These are phyloP conservation scores for Globisporangium camurandrum DNA, from an alignment of 352 stramenopile genomes.

Conservation along the genomic window DNA sequence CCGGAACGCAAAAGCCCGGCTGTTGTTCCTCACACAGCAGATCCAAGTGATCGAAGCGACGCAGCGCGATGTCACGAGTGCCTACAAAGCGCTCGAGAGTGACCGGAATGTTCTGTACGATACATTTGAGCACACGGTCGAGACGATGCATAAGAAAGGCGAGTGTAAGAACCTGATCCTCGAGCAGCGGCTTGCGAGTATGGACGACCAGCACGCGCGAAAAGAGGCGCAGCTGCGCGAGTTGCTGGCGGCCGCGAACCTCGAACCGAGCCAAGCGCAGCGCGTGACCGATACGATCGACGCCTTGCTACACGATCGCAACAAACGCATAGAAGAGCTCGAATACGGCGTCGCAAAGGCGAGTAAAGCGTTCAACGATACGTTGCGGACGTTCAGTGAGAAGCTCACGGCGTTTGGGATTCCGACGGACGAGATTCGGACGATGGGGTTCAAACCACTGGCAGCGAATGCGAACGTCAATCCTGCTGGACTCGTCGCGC, in stretches of 20 bases:
- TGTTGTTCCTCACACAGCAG: conserved; percentile 73
- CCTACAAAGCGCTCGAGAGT: conserved; percentile 70
- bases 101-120: conserved; percentile 88
- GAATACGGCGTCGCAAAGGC: conserved; percentile 66
- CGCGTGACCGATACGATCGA: conserved; percentile 68
- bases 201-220: conserved; percentile 68
- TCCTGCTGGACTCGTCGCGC: conserved; percentile 63
- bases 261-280: conserved; percentile 62
- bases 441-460: conserved; percentile 53
- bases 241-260: conserved; percentile 56
- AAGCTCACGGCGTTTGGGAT: conserved; percentile 66
- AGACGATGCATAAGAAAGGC: conserved; percentile 85
- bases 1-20: conserved; percentile 79
- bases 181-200: conserved; percentile 72
- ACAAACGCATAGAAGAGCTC: conserved; percentile 44
- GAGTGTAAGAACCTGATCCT: conserved; percentile 89
- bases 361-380: conserved; percentile 76
- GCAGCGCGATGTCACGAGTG: conserved; percentile 59
- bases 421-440: conserved; percentile 62
- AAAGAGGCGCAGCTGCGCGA: conserved; percentile 69
- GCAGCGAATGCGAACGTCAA: conserved; percentile 48
- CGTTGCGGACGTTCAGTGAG: conserved; percentile 59
- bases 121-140: conserved; percentile 85
- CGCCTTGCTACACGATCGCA: conserved; percentile 49
- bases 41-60: conserved; percentile 50